Evolutionary conservation across 2,329 filamentous ascomycete species (phyloP), one percentile per base, ranked within the genome.

Genomic region (Alternaria sp.): DNA sequence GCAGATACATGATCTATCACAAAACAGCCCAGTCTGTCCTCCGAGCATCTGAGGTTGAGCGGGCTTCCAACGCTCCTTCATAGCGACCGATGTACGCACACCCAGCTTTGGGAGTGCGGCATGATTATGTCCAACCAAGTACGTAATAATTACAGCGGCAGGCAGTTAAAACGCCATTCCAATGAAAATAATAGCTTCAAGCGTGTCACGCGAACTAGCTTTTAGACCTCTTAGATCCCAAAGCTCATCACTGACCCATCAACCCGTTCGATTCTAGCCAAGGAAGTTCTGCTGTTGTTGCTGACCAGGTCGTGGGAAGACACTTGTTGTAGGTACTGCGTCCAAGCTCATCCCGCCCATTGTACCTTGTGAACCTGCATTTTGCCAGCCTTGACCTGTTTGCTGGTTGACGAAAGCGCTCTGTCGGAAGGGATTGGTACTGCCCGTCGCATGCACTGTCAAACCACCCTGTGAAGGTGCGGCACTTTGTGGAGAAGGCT

Each of bases 371-470:
- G 90, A 89, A 4, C 77, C 78, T 62, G 87, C 87, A 65, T 90
- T 86, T 77, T 97, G 94, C 93, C 95, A 98, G 2, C 92, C 92
- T 78, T 92, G 85, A 1, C 94, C 94, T 0, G 93, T 97, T 64
- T 89, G 85, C 73, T 97, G 93, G 74, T 97, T 95, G 54, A 97
- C 90, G 77, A 97, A 97, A 4, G 90, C 89, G 46, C 91, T 92
- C 75, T 98, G 93, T 16, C 95, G 87, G 85, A 98, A 98, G 0
- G 95, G 95, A 73, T 99, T 99, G 2, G 94, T 97, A 72, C 88
- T 93, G 9, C 93, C 94, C 0, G 94, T 97, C 2, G 90, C 86
- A 72, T 94, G 93, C 2, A 93, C 88, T 54, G 86, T 85, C 81
- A 50, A 85, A 46, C 73, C 74, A 9, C 72, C 72, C 46, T 70